A percentile compares a stretch with the other conserved stretches of the same genome.
Conservation (phyloP, 2,329 filamentous ascomycete genomes). For the Beauveria rudraprayagi region DNA sequence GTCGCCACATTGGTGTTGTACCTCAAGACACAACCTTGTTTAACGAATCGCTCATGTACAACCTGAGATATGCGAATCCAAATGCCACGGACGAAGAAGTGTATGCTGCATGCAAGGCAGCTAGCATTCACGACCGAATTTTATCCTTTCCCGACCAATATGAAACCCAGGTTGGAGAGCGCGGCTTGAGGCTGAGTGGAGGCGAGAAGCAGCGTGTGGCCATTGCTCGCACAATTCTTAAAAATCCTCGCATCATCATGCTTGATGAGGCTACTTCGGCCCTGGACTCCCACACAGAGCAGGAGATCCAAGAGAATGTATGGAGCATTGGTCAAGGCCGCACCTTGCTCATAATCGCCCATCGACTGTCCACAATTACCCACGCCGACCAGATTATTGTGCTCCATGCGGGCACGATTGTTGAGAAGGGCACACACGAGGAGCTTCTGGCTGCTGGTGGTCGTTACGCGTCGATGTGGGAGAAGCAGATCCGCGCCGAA, state of each 20-base stretch:
- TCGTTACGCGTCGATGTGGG: conserved; percentile 80
- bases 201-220: conserved; percentile 92
- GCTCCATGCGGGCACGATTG: conserved; percentile 65
- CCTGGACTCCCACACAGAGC: conserved; percentile 84
- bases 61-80: conserved; percentile 82
- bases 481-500: conserved; percentile 76
- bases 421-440: conserved; percentile 70
- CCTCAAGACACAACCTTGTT: conserved; percentile 94
- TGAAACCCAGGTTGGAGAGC: conserved; percentile 82
- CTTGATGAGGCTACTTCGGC: conserved; percentile 90
- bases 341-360: conserved; percentile 91
- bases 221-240: conserved; percentile 87
- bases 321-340: conserved; percentile 74
- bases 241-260: conserved; percentile 85
- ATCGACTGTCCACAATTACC: conserved; percentile 78
- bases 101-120: conserved; percentile 71
- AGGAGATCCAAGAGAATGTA: conserved; percentile 84
- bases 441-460: conserved; percentile 64
- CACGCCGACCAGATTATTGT: conserved; percentile 81
- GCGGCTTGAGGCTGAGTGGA: conserved; percentile 77
- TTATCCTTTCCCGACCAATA: conserved; percentile 83
- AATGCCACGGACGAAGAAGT: conserved; percentile 73
- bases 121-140: conserved; percentile 90
- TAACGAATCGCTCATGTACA: conserved; percentile 93
- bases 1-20: conserved; percentile 86